A percentile compares a stretch with the other conserved stretches of the same genome.
Evolutionary conservation across 2,329 filamentous ascomycete species (phyloP).

Genomic region (Ceratocystis ficicola): DNA sequence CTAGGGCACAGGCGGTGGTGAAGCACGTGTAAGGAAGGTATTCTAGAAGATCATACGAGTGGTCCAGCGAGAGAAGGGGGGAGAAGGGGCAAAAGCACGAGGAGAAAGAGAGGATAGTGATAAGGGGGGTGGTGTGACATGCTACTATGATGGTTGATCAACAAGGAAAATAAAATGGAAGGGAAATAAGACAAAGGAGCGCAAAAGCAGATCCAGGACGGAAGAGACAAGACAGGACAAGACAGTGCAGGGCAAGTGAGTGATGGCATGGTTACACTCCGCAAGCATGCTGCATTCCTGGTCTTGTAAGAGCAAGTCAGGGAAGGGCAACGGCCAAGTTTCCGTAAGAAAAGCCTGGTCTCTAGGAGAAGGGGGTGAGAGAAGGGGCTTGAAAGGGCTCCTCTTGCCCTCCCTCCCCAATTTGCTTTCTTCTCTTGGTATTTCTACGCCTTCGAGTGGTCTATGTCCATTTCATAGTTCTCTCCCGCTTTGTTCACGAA

Average conservation of each 20-base stretch:
- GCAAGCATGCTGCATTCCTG: background rate
- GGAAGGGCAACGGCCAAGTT: too few relatives aligned
- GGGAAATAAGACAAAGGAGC: background rate
- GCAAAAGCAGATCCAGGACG: background rate
- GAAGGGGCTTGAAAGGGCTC: too few relatives aligned
- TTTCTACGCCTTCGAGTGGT: too few relatives aligned
- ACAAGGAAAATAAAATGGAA: background rate
- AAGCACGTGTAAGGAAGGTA: conserved; percentile 10
- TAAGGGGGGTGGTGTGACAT: background rate
- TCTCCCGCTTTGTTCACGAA: too few relatives aligned
- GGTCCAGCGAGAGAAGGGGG: background rate
- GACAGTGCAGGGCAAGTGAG: background rate
- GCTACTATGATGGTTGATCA: background rate
- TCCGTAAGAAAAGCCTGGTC: too few relatives aligned
- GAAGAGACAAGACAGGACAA: background rate
- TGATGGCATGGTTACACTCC: conserved; percentile 8
- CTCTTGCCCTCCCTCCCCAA: too few relatives aligned
- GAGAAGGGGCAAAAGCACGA: background rate
- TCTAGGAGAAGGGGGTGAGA: too few relatives aligned
- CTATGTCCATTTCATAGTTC: too few relatives aligned
- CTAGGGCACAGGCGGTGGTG: conserved; percentile 5
- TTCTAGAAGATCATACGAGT: conserved; percentile 12
- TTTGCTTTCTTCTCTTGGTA: too few relatives aligned
- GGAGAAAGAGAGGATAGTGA: background rate
- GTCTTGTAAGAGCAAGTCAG: background rate